Base-by-base conservation (phyloP, 1,284 basidiomycete species). In the Tetrapyrgos nigripes region DNA sequence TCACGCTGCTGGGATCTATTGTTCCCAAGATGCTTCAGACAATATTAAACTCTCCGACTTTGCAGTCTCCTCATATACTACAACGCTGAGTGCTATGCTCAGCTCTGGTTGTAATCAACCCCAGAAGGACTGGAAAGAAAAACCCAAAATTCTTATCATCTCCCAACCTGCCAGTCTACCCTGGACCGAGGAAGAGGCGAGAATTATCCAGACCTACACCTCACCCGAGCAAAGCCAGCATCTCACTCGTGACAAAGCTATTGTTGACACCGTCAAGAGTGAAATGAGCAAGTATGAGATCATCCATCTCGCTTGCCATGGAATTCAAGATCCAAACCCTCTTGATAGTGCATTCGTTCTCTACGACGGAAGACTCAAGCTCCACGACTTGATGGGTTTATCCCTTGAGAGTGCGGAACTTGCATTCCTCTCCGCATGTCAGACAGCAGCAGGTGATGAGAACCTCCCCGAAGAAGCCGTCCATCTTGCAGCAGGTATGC, bases 401-500 rank as follows among this genome's bases (percentile, higher is more conserved):
- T n/a, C n/a, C n/a, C n/a, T n/a, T n/a, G n/a, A n/a, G n/a, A n/a
- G n/a, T n/a, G n/a, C n/a, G n/a, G n/a, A n/a, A n/a, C n/a, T n/a
- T n/a, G n/a, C n/a, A n/a, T n/a, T n/a, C n/a, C n/a, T n/a, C n/a
- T n/a, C n/a, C n/a, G n/a, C n/a, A n/a, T n/a, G n/a, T n/a, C n/a
- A n/a, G n/a, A n/a, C n/a, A n/a, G n/a, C n/a, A n/a, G n/a, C n/a
- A n/a, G n/a, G n/a, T n/a, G n/a, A n/a, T n/a, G n/a, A n/a, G n/a
- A n/a, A n/a, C n/a, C n/a, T n/a, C n/a, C 53, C 64, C 1, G 63
- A 67, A 9, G 64, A 70, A 28, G 58, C 56, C 0, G 46, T 65
- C 9, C 65, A 69, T 48, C 60, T 69, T 19, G 66, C 67, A 6
- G 62, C 66, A 9, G 59, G 60, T 4, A 66, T 70, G 66, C 61